These are phyloP conservation scores for Platanthera guangdongensis DNA, from an alignment of 106 monocot species.

Conservation along the genomic window DNA sequence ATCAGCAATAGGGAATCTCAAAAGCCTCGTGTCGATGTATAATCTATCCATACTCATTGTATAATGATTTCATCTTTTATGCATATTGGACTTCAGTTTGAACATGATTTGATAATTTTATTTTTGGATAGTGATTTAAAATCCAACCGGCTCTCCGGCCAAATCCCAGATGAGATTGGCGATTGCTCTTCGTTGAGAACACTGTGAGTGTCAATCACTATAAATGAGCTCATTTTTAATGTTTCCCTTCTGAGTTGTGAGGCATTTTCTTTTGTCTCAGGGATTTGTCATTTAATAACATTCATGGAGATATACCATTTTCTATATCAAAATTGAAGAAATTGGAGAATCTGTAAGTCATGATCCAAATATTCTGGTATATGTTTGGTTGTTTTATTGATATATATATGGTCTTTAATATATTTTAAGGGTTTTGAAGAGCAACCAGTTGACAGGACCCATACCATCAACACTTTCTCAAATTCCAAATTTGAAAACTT, in stretches of 20 bases:
- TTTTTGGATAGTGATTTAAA: conserved; percentile 60
- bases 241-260: background rate
- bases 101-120: background rate
- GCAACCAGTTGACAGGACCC: conserved; percentile 71
- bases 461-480: conserved; percentile 96
- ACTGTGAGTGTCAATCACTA: conserved; percentile 42
- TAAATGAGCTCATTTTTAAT: background rate
- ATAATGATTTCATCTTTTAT: conserved; percentile 3
- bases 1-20: conserved; percentile 69
- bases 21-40: conserved; percentile 67
- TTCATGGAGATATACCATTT: conserved; percentile 85
- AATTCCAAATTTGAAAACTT: conserved; percentile 78
- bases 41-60: background rate
- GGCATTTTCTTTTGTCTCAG: conserved; percentile 17
- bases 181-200: conserved; percentile 57
- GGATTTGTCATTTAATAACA: conserved; percentile 83
- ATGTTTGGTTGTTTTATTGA: background rate
- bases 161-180: conserved; percentile 98
- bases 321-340: conserved; percentile 92
- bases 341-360: conserved; percentile 63
- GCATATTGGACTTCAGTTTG: background rate
- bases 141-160: conserved; percentile 65
- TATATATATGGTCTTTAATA: background rate
- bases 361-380: background rate
- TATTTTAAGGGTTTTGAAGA: conserved; percentile 66